Evolutionary conservation across 805 yeast species (phyloP).

Genomic region (Hanseniaspora osmophila): DNA sequence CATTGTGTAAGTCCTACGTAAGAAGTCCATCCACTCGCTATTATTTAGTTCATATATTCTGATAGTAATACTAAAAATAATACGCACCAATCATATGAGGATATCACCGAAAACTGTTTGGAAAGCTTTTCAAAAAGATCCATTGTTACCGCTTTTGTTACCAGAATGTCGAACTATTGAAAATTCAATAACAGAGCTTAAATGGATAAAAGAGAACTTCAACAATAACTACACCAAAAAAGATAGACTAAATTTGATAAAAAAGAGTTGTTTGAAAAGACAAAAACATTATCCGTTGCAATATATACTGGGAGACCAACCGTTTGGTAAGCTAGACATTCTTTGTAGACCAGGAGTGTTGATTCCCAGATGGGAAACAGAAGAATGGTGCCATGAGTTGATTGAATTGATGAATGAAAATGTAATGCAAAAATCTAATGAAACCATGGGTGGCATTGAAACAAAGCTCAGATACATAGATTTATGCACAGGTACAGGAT

Average conservation of each 20-base stretch:
- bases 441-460: background rate
- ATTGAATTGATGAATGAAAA: slow-evolving; percentile 7
- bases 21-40: no score
- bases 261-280: slow-evolving; percentile 39
- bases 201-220: slow-evolving; percentile 12
- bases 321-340: slow-evolving; percentile 61
- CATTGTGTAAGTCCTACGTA: no score
- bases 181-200: slow-evolving; percentile 13
- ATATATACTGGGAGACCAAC: slow-evolving; percentile 74
- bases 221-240: background rate
- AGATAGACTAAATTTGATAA: slow-evolving; percentile 9
- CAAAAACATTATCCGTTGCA: slow-evolving; percentile 56
- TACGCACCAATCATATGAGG: no score
- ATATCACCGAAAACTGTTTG: slow-evolving; percentile 9
- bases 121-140: slow-evolving; percentile 8
- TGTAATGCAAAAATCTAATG: no score
- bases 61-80: no score
- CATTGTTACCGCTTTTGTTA: slow-evolving; percentile 14
- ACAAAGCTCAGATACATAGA: slow-evolving; percentile 34
- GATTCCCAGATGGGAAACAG: slow-evolving; percentile 92
- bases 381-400: slow-evolving; percentile 61
- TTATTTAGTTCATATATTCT: no score
- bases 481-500: slow-evolving; percentile 82
- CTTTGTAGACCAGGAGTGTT: slow-evolving; percentile 50
- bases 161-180: slow-evolving; percentile 16